Evolutionary conservation across 2,329 filamentous ascomycete genomes (phyloP), one percentile per base, ranked within the genome.

Genomic region (Cadophora gregata): DNA sequence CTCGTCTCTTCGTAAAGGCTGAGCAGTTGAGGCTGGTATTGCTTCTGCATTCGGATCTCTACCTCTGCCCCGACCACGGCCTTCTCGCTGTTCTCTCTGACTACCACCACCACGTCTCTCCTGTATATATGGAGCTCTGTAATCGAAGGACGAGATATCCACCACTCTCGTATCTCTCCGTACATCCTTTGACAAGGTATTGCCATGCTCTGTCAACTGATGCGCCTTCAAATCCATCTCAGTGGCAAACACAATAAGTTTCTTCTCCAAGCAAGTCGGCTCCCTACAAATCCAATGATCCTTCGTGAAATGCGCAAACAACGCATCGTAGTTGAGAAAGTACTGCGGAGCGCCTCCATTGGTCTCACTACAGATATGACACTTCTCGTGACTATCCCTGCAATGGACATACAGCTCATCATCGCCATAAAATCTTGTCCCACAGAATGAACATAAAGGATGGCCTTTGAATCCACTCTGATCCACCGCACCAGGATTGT

Each of bases 381-480:
- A 99, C 64, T 93, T 87, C 80, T 99, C 96, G 78, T 99, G 96
- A 78, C 92, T 95, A 78, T 95, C 92, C 68, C 95, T 88, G 77
- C 96, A 98, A 80, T 99, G 96, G 63, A 92, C 86, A 77, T 94
- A 99, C 1, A 99, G 84, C 80, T 97, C 96, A 77, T 99, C 96
- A 73, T 94, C 93, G 55, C 96, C 94, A 78, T 98, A 99, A 80
- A 98, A 99, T 42, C 95, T 87, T 77, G 93, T 87, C 63, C 90
- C 88, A 78, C 96, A 99, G 80, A 99, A 99, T 4, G 89, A 92
- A 79, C 96, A 99, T 62, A 97, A 87, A 0, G 96, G 96, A 77
- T 99, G 96, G 9, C 96, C 96, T 77, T 91, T 96, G 81, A 99
- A 99, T 0, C 96, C 96, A 31, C 92, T 97, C 81, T 98, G 96